A percentile compares a stretch with the other conserved stretches of the same genome.
Evolutionary conservation across 1,284 basidiomycete genomes (phyloP).

Genomic region (Tetrapyrgos nigripes): DNA sequence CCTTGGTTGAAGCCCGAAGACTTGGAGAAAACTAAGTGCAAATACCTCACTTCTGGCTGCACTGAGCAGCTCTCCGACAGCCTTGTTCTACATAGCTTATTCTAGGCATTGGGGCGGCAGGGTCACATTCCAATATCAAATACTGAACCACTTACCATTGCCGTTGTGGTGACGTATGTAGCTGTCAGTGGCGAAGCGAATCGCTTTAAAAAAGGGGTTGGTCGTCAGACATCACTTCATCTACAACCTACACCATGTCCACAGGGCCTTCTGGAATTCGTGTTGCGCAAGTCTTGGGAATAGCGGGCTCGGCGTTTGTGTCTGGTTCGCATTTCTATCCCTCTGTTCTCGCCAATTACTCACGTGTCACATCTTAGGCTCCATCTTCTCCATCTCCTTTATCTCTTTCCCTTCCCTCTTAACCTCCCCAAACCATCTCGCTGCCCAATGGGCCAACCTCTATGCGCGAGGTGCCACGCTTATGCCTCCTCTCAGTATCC

Average conservation of each 20-base stretch:
- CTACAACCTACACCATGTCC: neutral
- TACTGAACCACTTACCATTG: too few relatives aligned
- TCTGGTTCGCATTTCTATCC: slow-evolving; percentile 3
- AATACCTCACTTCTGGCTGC: too few relatives aligned
- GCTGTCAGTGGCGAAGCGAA: too few relatives aligned
- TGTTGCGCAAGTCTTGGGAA: slow-evolving; percentile 4
- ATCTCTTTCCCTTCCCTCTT: neutral
- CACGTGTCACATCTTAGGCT: neutral
- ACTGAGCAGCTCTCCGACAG: too few relatives aligned
- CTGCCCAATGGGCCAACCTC: slow-evolving; percentile 1
- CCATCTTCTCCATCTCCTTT: slow-evolving; percentile 7
- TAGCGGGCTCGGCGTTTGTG: slow-evolving; percentile 11
- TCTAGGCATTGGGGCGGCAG: too few relatives aligned
- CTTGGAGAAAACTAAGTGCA: too few relatives aligned
- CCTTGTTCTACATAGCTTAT: too few relatives aligned
- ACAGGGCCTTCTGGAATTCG: slow-evolving; percentile 4
- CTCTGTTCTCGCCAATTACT: too few relatives aligned
- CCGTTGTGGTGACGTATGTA: too few relatives aligned
- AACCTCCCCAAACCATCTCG: neutral
- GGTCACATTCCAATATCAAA: too few relatives aligned
- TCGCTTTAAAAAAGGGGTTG: too few relatives aligned
- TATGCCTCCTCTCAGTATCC: neutral
- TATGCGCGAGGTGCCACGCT: slow-evolving; percentile 2
- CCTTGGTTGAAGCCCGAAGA: too few relatives aligned
- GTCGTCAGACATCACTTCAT: neutral